Conservation (phyloP, 2,329 filamentous ascomycete species). For the Trichoderma polysporum region DNA sequence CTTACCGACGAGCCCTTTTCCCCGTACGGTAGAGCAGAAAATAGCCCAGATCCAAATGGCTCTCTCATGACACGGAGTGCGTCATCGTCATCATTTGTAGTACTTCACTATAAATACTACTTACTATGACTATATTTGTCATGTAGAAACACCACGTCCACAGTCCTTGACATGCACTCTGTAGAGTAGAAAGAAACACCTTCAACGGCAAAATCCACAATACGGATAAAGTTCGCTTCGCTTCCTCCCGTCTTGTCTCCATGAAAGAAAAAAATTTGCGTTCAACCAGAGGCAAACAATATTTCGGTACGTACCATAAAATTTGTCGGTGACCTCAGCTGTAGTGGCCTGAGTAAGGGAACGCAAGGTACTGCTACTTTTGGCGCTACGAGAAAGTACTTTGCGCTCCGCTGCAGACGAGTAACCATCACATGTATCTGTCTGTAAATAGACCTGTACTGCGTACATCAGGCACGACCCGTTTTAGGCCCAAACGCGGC, state of each 20-base stretch:
- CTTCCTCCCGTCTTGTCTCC: background rate
- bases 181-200: background rate
- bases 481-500: constrained; percentile 8
- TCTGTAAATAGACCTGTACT: background rate
- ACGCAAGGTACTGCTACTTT: background rate
- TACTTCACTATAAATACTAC: background rate
- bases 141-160: background rate
- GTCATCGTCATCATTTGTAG: background rate
- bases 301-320: constrained; percentile 2
- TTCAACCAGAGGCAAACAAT: background rate
- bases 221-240: constrained; percentile 11
- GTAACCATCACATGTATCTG: background rate
- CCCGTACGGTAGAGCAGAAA: constrained; percentile 4
- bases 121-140: background rate
- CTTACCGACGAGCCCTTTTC: constrained; percentile 1
- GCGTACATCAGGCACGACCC: background rate
- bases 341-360: background rate
- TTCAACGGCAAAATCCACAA: background rate
- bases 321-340: background rate
- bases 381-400: background rate
- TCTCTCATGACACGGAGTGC: background rate
- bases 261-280: background rate
- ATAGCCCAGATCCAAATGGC: background rate
- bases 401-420: background rate
- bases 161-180: background rate